A percentile compares a stretch with the other conserved stretches of the same genome.
phyloP scores from a whole-genome alignment of 192 early-diverging fungal species.

The Spinellus fusiger region DNA sequence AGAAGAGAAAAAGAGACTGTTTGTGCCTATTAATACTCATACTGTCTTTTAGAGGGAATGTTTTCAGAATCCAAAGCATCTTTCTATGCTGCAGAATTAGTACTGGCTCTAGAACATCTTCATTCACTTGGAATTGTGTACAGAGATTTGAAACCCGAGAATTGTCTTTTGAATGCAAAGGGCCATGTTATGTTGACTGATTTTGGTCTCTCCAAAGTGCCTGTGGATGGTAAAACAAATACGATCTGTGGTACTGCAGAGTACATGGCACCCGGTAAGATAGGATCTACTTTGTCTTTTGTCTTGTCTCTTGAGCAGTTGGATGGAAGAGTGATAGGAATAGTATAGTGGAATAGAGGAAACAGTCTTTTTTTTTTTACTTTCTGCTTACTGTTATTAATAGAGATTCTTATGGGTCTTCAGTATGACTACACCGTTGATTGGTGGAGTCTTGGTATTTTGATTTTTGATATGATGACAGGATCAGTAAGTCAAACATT shows the following conservation, averaged over 20 bases:
- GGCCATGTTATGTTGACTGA: constrained; percentile 89
- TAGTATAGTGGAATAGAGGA: no score
- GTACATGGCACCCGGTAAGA: constrained; percentile 63
- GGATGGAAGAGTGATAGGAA: not conserved
- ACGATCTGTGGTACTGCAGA: constrained; percentile 74
- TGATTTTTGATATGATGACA: constrained; percentile 89
- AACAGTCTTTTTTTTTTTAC: constrained; percentile 2
- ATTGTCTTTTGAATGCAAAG: constrained; percentile 60
- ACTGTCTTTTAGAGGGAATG: constrained; percentile 40
- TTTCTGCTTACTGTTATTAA: not conserved
- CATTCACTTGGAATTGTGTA: constrained; percentile 88
- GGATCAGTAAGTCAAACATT: constrained; percentile 68
- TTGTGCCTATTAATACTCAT: not conserved
- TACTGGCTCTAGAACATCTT: constrained; percentile 81
- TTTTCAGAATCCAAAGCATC: constrained; percentile 71
- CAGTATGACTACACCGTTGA: constrained; percentile 73
- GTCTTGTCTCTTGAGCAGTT: not conserved
- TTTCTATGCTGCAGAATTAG: constrained; percentile 85
- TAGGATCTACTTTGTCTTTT: not conserved
- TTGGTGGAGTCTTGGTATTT: constrained; percentile 86
- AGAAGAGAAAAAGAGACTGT: no score
- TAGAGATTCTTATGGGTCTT: constrained; percentile 47
- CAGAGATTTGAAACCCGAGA: constrained; percentile 72
- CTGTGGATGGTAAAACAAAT: constrained; percentile 45
- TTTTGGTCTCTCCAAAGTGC: constrained; percentile 81